Evolutionary conservation across 2,329 filamentous ascomycete genomes (phyloP), one percentile per base, ranked within the genome.

Genomic region (Neoscytalidium dimidiatum): DNA sequence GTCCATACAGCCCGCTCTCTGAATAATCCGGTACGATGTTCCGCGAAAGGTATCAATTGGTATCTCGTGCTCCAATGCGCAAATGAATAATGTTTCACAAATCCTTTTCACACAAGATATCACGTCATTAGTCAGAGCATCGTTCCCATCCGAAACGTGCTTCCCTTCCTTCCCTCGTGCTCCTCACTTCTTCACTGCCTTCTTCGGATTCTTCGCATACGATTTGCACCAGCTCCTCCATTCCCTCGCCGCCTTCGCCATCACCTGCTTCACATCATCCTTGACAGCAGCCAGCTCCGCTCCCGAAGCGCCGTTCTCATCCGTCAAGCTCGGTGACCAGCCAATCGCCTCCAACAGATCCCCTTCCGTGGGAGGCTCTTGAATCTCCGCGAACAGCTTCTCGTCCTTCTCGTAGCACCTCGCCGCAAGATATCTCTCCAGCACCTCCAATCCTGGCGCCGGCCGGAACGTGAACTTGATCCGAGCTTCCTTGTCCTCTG

Each of bases 281-380:
- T 77, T 78, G 26, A 79, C 77, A 68, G 80, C 78, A 11, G 66
- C 68, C 28, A 73, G 66, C 69, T 80, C 79, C 76, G 78, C 81
- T 66, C 75, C 46, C 66, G 52, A 69, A 11, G 19, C 21, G 8
- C 21, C 44, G 0, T 26, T 21, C 8, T 48, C 19, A 8, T 14
- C 44, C 21, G 72, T 69, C 38, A 71, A 68, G 61, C 71, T 76
- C 3, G 79, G 78, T 6, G 68, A 69, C 80, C 80, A 82, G 0
- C 79, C 80, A 49, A 82, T 79, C 0, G 79, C 79, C 29, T 79
- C 72, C 17, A 82, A 67, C 9, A 80, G 73, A 13, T 79, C 73
- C 3, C 68, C 75, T 67, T 81, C 80, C 2, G 74, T 77, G 3
- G 60, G 60, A 29, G 72, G 66, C 8, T 71, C 67, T 13, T 69